Evolutionary conservation across 305 asterid species (phyloP), one percentile per base, ranked within the genome.

Genomic region (Lippia alba): DNA sequence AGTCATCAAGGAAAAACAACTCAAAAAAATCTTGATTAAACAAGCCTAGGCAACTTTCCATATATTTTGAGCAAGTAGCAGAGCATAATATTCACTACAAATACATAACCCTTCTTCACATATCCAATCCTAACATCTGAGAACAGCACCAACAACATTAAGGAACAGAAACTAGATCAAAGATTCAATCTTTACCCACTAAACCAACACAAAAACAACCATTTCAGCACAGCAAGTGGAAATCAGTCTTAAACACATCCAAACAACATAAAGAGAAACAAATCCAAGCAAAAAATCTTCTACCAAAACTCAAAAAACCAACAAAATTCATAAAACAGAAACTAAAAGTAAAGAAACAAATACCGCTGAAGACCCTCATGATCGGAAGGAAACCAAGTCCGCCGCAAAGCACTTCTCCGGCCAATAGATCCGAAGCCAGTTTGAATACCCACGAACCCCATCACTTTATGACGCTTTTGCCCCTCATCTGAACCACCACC

Each of bases 351-450:
- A n/a, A n/a, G n/a, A n/a, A n/a, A n/a, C n/a, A 7, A 53, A 36
- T 82, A 86, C 94, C 89, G 81, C 67, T 81, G 61, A 46, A 86
- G 86, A 32, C 85, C 85, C 20, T 73, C 79, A 54, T 74, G 88
- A 73, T 81, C 88, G 15, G 88, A 80, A 57, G 91, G 94, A 59
- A 88, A 79, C 95, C 95, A 88, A 61, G 92, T 84, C 83, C 39
- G 71, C 5, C 90, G 81, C 82, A 88, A 64, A 9, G 95, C 74
- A 14, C 71, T 70, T 18, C 90, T 81, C 3, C 90, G 79, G 36
- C 79, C 90, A 6, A 70, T 77, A 24, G 92, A 86, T 69, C 79
- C 82, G 56, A 86, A 88, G 56, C 95, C 95, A 1, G 95, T 86
- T 56, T 82, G 88, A 60, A 88, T 73, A 45, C 95, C 95, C 39